Percentiles rank a stretch among this genome's conserved stretches.
Evolutionary conservation across 352 stramenopile genomes (phyloP).

Genomic region (Albugo candida): DNA sequence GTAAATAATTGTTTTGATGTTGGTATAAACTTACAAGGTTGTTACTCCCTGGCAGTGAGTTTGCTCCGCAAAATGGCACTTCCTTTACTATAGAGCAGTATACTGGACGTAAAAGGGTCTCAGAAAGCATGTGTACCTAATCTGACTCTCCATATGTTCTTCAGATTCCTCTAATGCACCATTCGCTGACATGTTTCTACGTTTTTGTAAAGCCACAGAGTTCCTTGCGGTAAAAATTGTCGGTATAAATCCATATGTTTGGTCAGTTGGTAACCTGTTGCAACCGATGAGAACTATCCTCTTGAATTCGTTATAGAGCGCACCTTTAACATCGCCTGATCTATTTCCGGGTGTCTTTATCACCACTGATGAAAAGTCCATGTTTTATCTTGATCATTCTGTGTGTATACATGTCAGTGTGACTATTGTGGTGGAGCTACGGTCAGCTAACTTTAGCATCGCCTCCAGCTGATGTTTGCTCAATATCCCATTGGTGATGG

Average conservation of each 20-base stretch:
- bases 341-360: conserved; percentile 44
- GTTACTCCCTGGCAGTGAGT: no score
- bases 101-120: no score
- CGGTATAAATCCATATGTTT: conserved; percentile 7
- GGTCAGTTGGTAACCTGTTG: conserved; percentile 18
- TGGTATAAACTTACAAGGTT: no score
- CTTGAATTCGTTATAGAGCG: not conserved
- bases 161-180: no score
- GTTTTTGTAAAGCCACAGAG: conserved; percentile 2
- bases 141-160: no score
- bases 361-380: no score
- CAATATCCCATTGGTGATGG: not conserved
- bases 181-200: no score
- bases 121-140: no score
- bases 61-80: no score
- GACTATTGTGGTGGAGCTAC: conserved; percentile 4
- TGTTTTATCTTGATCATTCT: conserved; percentile 27
- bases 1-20: no score
- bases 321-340: conserved; percentile 68
- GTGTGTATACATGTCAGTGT: conserved; percentile 62
- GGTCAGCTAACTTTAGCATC: not conserved
- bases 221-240: conserved; percentile 3
- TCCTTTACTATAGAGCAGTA: no score
- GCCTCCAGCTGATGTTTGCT: not conserved
- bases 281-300: no score